phyloP scores from a whole-genome alignment of 768 basidiomycete genomes.

The Rhizopogon rudus region DNA sequence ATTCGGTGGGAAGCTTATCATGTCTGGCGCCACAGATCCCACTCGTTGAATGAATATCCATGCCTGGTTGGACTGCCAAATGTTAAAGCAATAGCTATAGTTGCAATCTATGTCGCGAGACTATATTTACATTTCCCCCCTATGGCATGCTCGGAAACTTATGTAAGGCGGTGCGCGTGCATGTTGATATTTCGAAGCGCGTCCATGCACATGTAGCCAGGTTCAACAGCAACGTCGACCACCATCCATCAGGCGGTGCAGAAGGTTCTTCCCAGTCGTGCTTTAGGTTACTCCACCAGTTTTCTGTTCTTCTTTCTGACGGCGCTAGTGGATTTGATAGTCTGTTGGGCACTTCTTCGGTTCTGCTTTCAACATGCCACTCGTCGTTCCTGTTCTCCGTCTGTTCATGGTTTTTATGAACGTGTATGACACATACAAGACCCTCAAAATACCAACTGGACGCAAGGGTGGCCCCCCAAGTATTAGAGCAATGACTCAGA shows the following conservation, averaged over 20 bases:
- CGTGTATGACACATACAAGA: slow-evolving; percentile 82
- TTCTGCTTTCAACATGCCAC: slow-evolving; percentile 43
- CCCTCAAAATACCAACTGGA: slow-evolving; percentile 58
- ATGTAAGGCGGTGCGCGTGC: slow-evolving; percentile 14
- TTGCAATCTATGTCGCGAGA: neutral
- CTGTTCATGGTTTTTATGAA: slow-evolving; percentile 71
- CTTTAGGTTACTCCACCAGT: neutral
- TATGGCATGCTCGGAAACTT: slow-evolving; percentile 3
- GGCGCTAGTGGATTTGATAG: slow-evolving; percentile 1
- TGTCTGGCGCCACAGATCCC: neutral
- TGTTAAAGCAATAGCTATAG: neutral
- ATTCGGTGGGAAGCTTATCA: neutral
- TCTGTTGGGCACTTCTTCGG: slow-evolving; percentile 3
- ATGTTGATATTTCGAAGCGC: neutral
- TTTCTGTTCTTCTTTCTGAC: slow-evolving; percentile 1
- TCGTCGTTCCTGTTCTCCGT: slow-evolving; percentile 64
- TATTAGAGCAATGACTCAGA: slow-evolving; percentile 59
- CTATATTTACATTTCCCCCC: neutral
- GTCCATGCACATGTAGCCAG: neutral
- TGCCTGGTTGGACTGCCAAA: no score
- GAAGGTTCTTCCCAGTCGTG: slow-evolving; percentile 4
- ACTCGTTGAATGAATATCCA: neutral
- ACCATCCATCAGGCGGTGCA: slow-evolving; percentile 8
- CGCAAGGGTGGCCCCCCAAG: slow-evolving; percentile 55
- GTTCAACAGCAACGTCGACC: slow-evolving; percentile 1